Conservation (phyloP, 495 filamentous ascomycete species). For the Xylaria flabelliformis region DNA sequence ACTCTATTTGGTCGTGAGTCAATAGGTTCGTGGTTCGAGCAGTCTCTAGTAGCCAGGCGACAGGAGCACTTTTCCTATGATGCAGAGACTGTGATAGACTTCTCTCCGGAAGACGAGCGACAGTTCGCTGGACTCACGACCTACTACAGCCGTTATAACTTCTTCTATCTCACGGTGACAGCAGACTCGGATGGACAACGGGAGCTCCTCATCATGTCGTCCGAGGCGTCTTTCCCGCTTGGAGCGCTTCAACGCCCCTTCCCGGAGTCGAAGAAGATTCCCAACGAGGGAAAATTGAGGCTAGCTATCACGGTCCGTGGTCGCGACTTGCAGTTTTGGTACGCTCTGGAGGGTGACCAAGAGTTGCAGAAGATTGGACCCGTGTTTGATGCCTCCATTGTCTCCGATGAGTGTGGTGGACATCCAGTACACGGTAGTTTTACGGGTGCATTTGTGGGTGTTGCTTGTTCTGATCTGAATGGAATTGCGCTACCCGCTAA, state of each 20-base stretch:
- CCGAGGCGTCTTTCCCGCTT: conserved; percentile 58
- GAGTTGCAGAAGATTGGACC: conserved; percentile 58
- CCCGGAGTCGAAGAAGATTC: conserved; percentile 49
- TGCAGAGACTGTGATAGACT: conserved; percentile 61
- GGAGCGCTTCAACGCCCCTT: conserved; percentile 47
- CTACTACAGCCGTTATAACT: conserved; percentile 65
- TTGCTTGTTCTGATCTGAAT: conserved; percentile 62
- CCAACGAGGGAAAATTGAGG: conserved; percentile 58
- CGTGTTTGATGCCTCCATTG: conserved; percentile 58
- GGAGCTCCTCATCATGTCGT: conserved; percentile 58
- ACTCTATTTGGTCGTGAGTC: conserved; percentile 56
- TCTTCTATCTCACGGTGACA: conserved; percentile 64
- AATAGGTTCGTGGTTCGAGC: conserved; percentile 63
- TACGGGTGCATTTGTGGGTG: conserved; percentile 62
- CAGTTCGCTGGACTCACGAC: conserved; percentile 63
- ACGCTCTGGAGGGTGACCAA: conserved; percentile 49
- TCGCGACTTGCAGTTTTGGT: conserved; percentile 57
- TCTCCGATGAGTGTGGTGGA: conserved; percentile 63
- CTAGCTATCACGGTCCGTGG: conserved; percentile 56
- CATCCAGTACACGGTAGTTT: conserved; percentile 63
- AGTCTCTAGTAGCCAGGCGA: conserved; percentile 58
- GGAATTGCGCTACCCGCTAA: conserved; percentile 51
- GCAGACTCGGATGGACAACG: conserved; percentile 59
- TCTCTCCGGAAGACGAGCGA: conserved; percentile 57
- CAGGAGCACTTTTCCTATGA: conserved; percentile 64